phyloP scores from a whole-genome alignment of 2,329 filamentous ascomycete species.

The Arthroderma sp. region DNA sequence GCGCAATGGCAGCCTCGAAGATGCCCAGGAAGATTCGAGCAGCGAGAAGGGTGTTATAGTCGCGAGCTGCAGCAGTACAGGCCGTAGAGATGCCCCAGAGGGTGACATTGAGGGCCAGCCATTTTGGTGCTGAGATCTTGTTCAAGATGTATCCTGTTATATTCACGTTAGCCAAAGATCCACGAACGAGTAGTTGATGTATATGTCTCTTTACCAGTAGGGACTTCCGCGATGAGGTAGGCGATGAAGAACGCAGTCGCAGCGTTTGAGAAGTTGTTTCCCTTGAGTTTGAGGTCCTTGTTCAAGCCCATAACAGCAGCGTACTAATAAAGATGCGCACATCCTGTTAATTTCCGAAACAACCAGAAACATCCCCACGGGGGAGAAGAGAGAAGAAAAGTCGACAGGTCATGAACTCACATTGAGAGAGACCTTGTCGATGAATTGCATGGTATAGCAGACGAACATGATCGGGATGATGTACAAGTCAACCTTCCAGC shows the following conservation, averaged over 20 bases:
- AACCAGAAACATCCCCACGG: neutral
- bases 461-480: conserved; percentile 42
- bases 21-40: conserved; percentile 22
- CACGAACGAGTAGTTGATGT: neutral
- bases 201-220: conserved; percentile 42
- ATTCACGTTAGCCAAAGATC: neutral
- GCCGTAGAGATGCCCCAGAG: conserved; percentile 48
- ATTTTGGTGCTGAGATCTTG: conserved; percentile 48
- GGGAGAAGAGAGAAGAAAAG: neutral
- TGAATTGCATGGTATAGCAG: conserved; percentile 49
- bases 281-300: conserved; percentile 42
- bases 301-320: conserved; percentile 54
- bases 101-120: conserved; percentile 47
- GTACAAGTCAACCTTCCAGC: conserved; percentile 29
- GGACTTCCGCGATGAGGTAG: conserved; percentile 47
- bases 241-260: conserved; percentile 54
- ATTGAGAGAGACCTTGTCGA: conserved; percentile 44
- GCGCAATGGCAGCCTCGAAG: conserved; percentile 24
- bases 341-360: neutral
- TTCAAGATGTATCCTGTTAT: conserved; percentile 46
- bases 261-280: conserved; percentile 51
- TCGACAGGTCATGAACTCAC: conserved; percentile 43
- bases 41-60: conserved; percentile 22
- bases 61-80: conserved; percentile 37
- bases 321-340: conserved; percentile 37